Evolutionary conservation across 2,329 filamentous ascomycete genomes (phyloP).

Genomic region (Colletotrichum eremochloae): DNA sequence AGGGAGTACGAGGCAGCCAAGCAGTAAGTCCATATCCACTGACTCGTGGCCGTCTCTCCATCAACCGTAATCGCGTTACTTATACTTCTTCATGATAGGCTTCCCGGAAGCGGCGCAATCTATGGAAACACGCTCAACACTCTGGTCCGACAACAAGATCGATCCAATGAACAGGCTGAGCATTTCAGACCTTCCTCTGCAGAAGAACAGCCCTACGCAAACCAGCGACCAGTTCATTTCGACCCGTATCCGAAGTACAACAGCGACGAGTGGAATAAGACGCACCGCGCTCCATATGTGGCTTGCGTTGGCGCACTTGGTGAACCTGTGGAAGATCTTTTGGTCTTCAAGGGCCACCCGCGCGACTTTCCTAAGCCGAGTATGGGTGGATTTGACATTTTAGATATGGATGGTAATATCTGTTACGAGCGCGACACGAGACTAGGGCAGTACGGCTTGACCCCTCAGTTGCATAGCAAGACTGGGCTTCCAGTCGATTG

Average conservation of each 20-base stretch:
- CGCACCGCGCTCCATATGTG: conserved; percentile 69
- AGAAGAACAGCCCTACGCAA: conserved; percentile 50
- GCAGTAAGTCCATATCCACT: conserved; percentile 52
- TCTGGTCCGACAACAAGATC: conserved; percentile 57
- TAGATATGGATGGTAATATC: conserved; percentile 72
- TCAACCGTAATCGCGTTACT: not conserved
- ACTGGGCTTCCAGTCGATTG: conserved; percentile 65
- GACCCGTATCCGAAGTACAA: conserved; percentile 81
- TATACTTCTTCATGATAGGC: conserved; percentile 47
- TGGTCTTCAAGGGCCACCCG: conserved; percentile 73
- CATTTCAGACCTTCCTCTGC: conserved; percentile 26
- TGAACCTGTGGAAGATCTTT: conserved; percentile 69
- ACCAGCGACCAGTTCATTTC: conserved; percentile 67
- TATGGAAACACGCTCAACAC: conserved; percentile 68
- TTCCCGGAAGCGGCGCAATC: conserved; percentile 62
- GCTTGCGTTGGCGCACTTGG: conserved; percentile 76
- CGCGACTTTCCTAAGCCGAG: conserved; percentile 69
- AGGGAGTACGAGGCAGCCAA: conserved; percentile 54
- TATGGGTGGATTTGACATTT: conserved; percentile 72
- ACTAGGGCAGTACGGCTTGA: conserved; percentile 75
- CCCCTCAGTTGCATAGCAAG: conserved; percentile 59
- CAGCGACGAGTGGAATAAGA: conserved; percentile 68
- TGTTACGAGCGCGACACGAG: conserved; percentile 79
- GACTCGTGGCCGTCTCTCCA: not conserved
- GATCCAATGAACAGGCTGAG: conserved; percentile 48